A percentile compares a stretch with the other conserved stretches of the same genome.
These are phyloP conservation scores for Fusarium guadeloupense DNA, from an alignment of 2,329 filamentous ascomycete species.

Conservation along the genomic window DNA sequence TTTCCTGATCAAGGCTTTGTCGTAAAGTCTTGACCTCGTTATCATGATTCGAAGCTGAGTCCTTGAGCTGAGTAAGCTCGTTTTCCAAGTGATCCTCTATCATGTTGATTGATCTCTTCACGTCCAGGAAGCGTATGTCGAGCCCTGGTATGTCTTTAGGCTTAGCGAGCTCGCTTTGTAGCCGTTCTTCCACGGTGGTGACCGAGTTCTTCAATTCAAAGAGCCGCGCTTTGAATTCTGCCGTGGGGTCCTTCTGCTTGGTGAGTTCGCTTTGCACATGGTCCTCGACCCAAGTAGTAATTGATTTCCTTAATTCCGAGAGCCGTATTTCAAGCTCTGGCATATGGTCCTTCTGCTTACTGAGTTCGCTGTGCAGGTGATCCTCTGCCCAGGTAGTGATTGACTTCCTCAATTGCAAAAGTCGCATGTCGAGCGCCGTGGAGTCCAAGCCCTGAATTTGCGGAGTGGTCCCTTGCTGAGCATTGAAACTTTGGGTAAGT, in stretches of 20 bases:
- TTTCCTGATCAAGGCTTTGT: slow-evolving; percentile 24
- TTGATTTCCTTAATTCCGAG: slow-evolving; percentile 10
- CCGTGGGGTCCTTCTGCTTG: neutral
- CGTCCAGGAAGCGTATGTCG: slow-evolving; percentile 6
- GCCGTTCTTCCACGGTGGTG: too few relatives aligned
- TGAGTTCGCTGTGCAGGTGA: slow-evolving; percentile 24
- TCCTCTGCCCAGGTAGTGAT: slow-evolving; percentile 2
- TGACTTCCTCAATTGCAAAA: slow-evolving; percentile 9
- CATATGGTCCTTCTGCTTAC: slow-evolving; percentile 19
- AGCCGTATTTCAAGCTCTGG: slow-evolving; percentile 5
- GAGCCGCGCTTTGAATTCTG: too few relatives aligned
- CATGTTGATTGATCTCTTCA: slow-evolving; percentile 8
- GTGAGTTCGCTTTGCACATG: slow-evolving; percentile 24
- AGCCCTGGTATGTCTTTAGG: neutral
- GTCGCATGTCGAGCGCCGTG: neutral
- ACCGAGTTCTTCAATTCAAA: too few relatives aligned
- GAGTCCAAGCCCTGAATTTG: neutral
- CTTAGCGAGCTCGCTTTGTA: too few relatives aligned
- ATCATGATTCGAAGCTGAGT: neutral
- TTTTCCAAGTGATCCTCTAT: slow-evolving; percentile 12
- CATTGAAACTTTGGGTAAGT: neutral
- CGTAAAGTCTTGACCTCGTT: slow-evolving; percentile 18
- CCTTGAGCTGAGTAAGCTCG: slow-evolving; percentile 29
- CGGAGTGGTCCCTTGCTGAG: neutral
- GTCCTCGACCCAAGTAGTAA: neutral